Evolutionary conservation across 768 basidiomycete genomes (phyloP).

Genomic region (Phaeolepiota aurea): DNA sequence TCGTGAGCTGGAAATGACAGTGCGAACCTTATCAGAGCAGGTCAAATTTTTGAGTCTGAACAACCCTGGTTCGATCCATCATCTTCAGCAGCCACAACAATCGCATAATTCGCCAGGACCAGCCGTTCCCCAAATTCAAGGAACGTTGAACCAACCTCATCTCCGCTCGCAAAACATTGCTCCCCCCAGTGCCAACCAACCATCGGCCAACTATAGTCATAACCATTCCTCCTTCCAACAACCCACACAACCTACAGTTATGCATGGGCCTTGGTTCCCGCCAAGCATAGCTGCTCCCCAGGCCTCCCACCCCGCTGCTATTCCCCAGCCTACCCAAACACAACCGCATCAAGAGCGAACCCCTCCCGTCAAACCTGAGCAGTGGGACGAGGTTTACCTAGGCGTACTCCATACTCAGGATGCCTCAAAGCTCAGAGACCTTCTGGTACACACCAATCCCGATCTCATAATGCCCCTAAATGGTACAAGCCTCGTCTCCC

Average conservation of each 20-base stretch:
- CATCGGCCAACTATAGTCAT: slow-evolving; percentile 29
- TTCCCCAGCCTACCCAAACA: slow-evolving; percentile 43
- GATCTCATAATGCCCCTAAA: slow-evolving; percentile 76
- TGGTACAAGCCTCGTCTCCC: slow-evolving; percentile 62
- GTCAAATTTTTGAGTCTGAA: slow-evolving; percentile 72
- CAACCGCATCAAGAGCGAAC: slow-evolving; percentile 34
- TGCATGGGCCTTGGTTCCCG: slow-evolving; percentile 54
- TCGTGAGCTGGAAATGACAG: slow-evolving; percentile 73
- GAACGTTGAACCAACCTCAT: slow-evolving; percentile 27
- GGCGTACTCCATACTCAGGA: slow-evolving; percentile 73
- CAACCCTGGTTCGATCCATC: slow-evolving; percentile 27
- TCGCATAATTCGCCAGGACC: slow-evolving; percentile 32
- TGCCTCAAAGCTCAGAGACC: slow-evolving; percentile 60
- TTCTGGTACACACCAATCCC: slow-evolving; percentile 67
- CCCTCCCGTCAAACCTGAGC: slow-evolving; percentile 53
- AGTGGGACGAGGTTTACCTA: slow-evolving; percentile 82
- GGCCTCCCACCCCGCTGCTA: slow-evolving; percentile 70
- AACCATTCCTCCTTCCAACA: slow-evolving; percentile 27
- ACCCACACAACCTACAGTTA: slow-evolving; percentile 24
- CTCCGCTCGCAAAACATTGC: slow-evolving; percentile 32
- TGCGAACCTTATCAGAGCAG: slow-evolving; percentile 70
- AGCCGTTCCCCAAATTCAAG: slow-evolving; percentile 26
- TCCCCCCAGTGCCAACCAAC: slow-evolving; percentile 23
- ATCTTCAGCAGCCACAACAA: slow-evolving; percentile 30
- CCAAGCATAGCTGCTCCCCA: slow-evolving; percentile 70